Evolutionary conservation across 129 eudicot genomes (phyloP).

Genomic region (Tagetes patula): DNA sequence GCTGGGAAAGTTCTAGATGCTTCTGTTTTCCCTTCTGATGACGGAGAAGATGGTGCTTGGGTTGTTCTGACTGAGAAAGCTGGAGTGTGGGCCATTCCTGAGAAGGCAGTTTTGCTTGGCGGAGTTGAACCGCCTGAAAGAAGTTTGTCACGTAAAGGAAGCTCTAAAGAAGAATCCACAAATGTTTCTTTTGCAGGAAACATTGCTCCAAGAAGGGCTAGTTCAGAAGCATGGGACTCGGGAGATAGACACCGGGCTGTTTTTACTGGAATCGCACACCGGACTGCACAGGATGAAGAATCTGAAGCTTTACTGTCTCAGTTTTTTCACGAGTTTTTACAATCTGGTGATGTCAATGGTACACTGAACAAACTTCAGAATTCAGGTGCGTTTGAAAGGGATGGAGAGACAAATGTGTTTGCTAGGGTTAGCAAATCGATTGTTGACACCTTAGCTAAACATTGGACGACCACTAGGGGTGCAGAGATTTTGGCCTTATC

Average conservation of each 20-base stretch:
- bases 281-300: conserved; percentile 91
- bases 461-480: conserved; percentile 98
- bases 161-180: conserved; percentile 79
- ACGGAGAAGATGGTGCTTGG: conserved; percentile 93
- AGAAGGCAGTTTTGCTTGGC: conserved; percentile 90
- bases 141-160: conserved; percentile 96
- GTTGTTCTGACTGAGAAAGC: conserved; percentile 92
- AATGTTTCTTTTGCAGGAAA: conserved; percentile 57
- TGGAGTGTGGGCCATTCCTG: conserved; percentile 97
- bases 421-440: conserved; percentile 86
- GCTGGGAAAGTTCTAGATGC: conserved; percentile 97
- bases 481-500: conserved; percentile 76
- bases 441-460: conserved; percentile 90
- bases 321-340: conserved; percentile 79
- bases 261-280: conserved; percentile 53
- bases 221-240: conserved; percentile 77
- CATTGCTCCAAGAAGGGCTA: conserved; percentile 72
- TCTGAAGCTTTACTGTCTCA: conserved; percentile 74
- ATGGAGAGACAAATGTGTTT: conserved; percentile 84
- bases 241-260: conserved; percentile 65
- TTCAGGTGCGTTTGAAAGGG: conserved; percentile 88
- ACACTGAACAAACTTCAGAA: conserved; percentile 57
- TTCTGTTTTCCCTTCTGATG: conserved; percentile 82
- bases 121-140: conserved; percentile 99
- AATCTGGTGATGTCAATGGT: conserved; percentile 62